Conservation (phyloP, 2,329 filamentous ascomycete genomes). For the Mycosphaerella sp. region DNA sequence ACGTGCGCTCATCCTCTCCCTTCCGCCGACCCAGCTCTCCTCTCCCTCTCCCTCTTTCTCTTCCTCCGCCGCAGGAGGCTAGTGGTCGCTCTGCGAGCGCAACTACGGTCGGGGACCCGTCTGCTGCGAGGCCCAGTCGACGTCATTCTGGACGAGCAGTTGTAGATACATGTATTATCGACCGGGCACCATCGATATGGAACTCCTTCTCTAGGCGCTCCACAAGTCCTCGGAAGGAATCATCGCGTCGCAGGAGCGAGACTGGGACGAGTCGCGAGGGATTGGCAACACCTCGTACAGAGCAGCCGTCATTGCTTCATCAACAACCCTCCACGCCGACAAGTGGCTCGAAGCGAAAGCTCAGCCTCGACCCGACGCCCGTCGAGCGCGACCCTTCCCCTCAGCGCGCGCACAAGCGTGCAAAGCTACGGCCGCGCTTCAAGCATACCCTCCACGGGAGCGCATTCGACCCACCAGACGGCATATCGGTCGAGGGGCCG, state of each 20-base stretch:
- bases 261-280: not conserved
- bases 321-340: slow-evolving; percentile 8
- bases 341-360: slow-evolving; percentile 17
- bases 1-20: slow-evolving; percentile 19
- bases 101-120: not conserved
- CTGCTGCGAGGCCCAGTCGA: not conserved
- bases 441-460: slow-evolving; percentile 27
- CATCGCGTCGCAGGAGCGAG: not conserved
- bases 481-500: slow-evolving; percentile 25
- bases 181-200: slow-evolving; percentile 20
- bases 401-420: slow-evolving; percentile 20
- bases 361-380: slow-evolving; percentile 4
- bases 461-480: slow-evolving; percentile 32
- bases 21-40: slow-evolving; percentile 18
- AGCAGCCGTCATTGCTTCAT: slow-evolving; percentile 6
- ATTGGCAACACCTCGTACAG: slow-evolving; percentile 5
- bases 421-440: slow-evolving; percentile 17
- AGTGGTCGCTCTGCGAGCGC: not conserved
- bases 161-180: too few relatives aligned
- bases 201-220: slow-evolving; percentile 14
- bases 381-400: slow-evolving; percentile 10
- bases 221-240: not conserved
- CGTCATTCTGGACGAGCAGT: not conserved
- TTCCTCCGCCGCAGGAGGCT: slow-evolving; percentile 1
- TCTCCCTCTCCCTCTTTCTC: too few relatives aligned